Conservation (phyloP, 805 yeast genomes). For the Candida rishiriensis region DNA sequence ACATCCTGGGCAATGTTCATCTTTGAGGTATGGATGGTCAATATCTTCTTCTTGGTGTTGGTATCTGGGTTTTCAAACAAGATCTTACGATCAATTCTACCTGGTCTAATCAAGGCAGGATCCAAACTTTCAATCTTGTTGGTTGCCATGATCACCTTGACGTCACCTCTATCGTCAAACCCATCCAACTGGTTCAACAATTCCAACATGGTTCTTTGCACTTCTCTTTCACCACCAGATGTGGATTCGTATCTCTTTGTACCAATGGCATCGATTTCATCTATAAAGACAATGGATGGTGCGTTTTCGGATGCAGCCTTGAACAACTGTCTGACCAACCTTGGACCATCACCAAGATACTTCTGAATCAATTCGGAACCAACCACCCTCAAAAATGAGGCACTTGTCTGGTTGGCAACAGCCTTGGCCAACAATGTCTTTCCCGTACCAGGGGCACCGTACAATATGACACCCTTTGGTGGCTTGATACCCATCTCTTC, state of each 20-base stretch:
- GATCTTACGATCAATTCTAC: slow-evolving; percentile 94
- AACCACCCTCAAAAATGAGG: slow-evolving; percentile 91
- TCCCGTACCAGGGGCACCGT: slow-evolving; percentile 98
- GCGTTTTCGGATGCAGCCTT: slow-evolving; percentile 96
- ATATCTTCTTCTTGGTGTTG: slow-evolving; percentile 86
- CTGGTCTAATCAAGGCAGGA: slow-evolving; percentile 95
- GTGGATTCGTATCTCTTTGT: slow-evolving; percentile 92
- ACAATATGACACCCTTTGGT: slow-evolving; percentile 94
- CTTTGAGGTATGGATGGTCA: slow-evolving; percentile 86
- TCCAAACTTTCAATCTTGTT: slow-evolving; percentile 91
- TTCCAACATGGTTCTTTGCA: slow-evolving; percentile 97
- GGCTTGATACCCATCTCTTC: slow-evolving; percentile 99
- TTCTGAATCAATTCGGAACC: slow-evolving; percentile 97
- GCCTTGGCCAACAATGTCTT: slow-evolving; percentile 95
- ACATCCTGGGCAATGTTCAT: slow-evolving; percentile 89
- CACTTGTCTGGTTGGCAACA: slow-evolving; percentile 96
- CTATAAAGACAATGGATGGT: slow-evolving; percentile 97
- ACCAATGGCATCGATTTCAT: slow-evolving; percentile 98
- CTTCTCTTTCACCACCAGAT: slow-evolving; percentile 95
- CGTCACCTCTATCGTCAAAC: slow-evolving; percentile 95
- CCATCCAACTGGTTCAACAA: slow-evolving; percentile 93
- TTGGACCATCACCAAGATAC: slow-evolving; percentile 96
- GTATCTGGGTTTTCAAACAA: slow-evolving; percentile 95
- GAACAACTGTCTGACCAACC: slow-evolving; percentile 89
- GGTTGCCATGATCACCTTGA: slow-evolving; percentile 97